Evolutionary conservation across 305 asterid genomes (phyloP).

Genomic region (Petunia hybrid): DNA sequence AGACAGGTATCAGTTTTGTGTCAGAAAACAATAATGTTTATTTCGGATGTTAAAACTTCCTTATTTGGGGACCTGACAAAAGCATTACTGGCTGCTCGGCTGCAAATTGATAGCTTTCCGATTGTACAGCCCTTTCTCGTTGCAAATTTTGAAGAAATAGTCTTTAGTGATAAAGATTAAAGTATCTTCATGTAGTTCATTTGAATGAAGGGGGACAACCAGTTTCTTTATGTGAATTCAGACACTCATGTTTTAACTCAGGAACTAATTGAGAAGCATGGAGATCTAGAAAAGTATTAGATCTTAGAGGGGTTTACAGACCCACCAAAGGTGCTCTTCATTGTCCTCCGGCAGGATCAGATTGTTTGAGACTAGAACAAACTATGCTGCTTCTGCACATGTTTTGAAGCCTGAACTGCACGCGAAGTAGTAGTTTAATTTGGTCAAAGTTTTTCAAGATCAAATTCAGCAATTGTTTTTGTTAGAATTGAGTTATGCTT

Average conservation of each 20-base stretch:
- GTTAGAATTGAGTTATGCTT: background rate
- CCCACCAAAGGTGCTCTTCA: background rate
- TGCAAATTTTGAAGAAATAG: conserved; percentile 1
- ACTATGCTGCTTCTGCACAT: background rate
- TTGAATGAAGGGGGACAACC: background rate
- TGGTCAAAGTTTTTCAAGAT: conserved; percentile 1
- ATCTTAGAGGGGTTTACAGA: conserved; percentile 10
- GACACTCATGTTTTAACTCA: background rate
- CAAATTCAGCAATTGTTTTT: conserved; percentile 24
- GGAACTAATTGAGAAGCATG: background rate
- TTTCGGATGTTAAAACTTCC: background rate
- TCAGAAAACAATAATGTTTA: background rate
- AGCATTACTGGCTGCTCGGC: background rate
- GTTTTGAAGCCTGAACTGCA: conserved; percentile 15
- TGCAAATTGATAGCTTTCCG: background rate
- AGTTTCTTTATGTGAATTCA: background rate
- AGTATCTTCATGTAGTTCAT: conserved; percentile 14
- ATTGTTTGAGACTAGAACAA: background rate
- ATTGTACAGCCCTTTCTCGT: background rate
- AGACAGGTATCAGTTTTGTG: background rate
- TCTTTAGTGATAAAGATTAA: background rate
- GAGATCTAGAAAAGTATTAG: background rate
- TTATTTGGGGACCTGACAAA: background rate
- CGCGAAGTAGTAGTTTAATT: conserved; percentile 15
- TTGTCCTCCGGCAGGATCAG: background rate